Base-by-base conservation (phyloP, 2,329 filamentous ascomycete species). In the Diaporthe capsici region DNA sequence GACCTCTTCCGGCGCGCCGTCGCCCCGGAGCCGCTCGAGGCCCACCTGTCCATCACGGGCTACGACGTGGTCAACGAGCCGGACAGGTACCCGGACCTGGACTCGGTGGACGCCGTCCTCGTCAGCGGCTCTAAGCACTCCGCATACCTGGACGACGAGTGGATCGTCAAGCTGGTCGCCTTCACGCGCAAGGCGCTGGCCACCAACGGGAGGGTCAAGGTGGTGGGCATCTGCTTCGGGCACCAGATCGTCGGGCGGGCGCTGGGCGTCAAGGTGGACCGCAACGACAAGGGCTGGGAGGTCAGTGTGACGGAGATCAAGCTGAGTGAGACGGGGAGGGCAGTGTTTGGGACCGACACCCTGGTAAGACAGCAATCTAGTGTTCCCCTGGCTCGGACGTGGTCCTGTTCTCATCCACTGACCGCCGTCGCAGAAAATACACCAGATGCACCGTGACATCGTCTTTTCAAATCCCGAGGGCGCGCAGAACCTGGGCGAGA, bases 401-500 rank as follows among this genome's bases (percentile, higher is more conserved):
- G 12, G 37, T 20, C 9, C 15, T 12, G 10, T 65, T 49, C 25
- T 47, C 34, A 39, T 37, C 65, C 68, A 49, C 71, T 73, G 12
- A 75, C 70, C 70, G 12, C n/a, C 12, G 0, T 25, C 4, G 37
- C 47, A 71, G 22, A 28, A 17, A 31, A 90, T 97, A 77, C 93
- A 96, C 82, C 94, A 98, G 84, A 96, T 97, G 94, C 95, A 98
- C 84, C 91, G 92, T 78, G 95, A 98, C 82, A 90, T 93, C 51
- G 93, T 96, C 7, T 89, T 88, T 79, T 84, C 87, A 31, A 91
- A 91, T 73, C 94, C 95, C 0, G 81, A 87, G 8, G 90, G 88
- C 72, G 89, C 93, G 2, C 87, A 92, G 74, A 84, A 87, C 2
- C 87, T 97, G 2, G 95, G 91, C 2, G 89, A 87, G 55, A 94